Percentiles rank a stretch among this genome's conserved stretches.
These are phyloP conservation scores for Vaccinium myrtillus DNA, from an alignment of 148 eudicot genomes.

Conservation along the genomic window DNA sequence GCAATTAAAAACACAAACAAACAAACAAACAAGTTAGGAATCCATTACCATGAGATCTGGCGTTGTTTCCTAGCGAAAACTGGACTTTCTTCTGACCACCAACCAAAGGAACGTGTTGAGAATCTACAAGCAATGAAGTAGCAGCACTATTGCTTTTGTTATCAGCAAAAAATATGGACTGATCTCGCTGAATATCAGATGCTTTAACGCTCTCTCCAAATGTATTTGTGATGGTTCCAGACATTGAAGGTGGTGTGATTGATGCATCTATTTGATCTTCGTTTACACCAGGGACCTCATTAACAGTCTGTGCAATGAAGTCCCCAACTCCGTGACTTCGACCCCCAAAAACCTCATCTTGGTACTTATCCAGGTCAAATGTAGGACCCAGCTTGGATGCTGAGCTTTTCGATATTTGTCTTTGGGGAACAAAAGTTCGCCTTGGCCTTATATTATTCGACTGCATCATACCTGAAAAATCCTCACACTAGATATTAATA, in stretches of 20 bases:
- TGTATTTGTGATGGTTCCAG: neutral
- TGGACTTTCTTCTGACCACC: slow-evolving; percentile 74
- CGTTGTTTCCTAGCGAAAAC: slow-evolving; percentile 41
- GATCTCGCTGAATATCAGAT: slow-evolving; percentile 19
- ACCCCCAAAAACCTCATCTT: slow-evolving; percentile 20
- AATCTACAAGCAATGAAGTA: slow-evolving; percentile 28
- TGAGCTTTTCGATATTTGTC: slow-evolving; percentile 41
- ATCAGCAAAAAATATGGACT: slow-evolving; percentile 29
- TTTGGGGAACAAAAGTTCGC: slow-evolving; percentile 55
- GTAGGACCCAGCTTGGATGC: slow-evolving; percentile 23
- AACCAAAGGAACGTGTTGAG: slow-evolving; percentile 35
- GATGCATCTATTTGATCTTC: slow-evolving; percentile 4
- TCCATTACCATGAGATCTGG: slow-evolving; percentile 19
- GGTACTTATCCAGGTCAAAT: slow-evolving; percentile 27
- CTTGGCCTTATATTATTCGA: slow-evolving; percentile 57
- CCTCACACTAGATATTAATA: neutral
- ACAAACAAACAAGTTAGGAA: neutral
- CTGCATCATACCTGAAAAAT: slow-evolving; percentile 56
- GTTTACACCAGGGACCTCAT: neutral
- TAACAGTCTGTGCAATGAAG: neutral
- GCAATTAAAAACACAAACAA: neutral
- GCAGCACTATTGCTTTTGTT: slow-evolving; percentile 31
- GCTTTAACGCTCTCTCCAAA: neutral
- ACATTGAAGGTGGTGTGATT: neutral
- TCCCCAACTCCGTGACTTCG: slow-evolving; percentile 11